These are phyloP conservation scores for Dryadomyces sulphureus DNA, from an alignment of 2,329 filamentous ascomycete species.

Conservation along the genomic window DNA sequence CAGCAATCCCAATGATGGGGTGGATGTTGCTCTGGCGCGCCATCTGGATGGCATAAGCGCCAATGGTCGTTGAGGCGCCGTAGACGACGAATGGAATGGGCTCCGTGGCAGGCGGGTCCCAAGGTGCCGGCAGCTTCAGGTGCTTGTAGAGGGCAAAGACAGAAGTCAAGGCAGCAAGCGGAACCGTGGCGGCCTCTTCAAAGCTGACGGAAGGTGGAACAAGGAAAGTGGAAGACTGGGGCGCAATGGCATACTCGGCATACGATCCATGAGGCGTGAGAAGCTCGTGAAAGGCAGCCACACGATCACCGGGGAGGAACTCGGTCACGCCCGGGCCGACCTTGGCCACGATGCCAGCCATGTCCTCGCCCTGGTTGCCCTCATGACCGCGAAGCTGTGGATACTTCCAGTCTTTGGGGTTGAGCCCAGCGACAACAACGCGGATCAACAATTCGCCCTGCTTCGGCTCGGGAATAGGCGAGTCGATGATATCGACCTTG, in stretches of 20 bases:
- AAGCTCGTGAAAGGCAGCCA: constrained; percentile 36
- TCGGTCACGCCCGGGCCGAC: constrained; percentile 40
- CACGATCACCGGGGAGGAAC: constrained; percentile 41
- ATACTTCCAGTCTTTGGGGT: constrained; percentile 32
- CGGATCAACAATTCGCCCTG: constrained; percentile 12
- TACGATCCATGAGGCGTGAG: constrained; percentile 18
- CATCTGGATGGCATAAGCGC: constrained; percentile 36
- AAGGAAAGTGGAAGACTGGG: constrained; percentile 25
- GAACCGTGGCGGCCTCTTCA: constrained; percentile 26
- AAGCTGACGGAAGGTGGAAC: constrained; percentile 21
- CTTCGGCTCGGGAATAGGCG: constrained; percentile 22
- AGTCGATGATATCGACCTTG: constrained; percentile 23
- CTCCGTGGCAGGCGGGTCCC: constrained; percentile 19
- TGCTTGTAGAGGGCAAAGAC: constrained; percentile 22
- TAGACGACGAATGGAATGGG: constrained; percentile 22
- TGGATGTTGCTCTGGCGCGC: constrained; percentile 32
- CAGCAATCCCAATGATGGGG: constrained; percentile 39
- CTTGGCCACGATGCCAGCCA: constrained; percentile 37
- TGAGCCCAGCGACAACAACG: constrained; percentile 22
- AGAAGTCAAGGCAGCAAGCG: constrained; percentile 28
- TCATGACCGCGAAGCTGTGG: constrained; percentile 5
- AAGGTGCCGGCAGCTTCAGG: constrained; percentile 23
- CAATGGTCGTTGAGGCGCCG: constrained; percentile 31
- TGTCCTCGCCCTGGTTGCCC: constrained; percentile 36
- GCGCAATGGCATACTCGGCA: constrained; percentile 28